Percentiles rank a stretch among this genome's conserved stretches.
Conservation (phyloP, 2,329 filamentous ascomycete species). For the Aspergillus arachidicola region DNA sequence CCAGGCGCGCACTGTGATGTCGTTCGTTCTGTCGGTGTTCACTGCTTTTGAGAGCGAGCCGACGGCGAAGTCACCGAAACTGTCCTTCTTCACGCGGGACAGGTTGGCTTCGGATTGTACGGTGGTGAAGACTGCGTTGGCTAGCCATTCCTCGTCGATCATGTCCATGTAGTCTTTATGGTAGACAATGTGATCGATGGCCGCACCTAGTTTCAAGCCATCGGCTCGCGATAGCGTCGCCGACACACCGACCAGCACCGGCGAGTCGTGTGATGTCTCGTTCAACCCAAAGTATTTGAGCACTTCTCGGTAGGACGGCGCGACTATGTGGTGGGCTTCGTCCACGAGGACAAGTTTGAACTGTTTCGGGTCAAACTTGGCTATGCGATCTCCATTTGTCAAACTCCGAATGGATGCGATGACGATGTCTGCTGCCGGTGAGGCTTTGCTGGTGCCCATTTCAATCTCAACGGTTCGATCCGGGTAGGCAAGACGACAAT, state of each 20-base stretch:
- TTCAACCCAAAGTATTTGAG: conserved; percentile 78
- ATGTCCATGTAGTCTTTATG: conserved; percentile 82
- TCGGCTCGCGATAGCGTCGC: conserved; percentile 81
- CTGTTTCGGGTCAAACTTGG: conserved; percentile 74
- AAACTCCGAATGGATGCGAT: conserved; percentile 89
- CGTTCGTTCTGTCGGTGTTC: conserved; percentile 79
- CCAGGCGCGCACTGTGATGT: conserved; percentile 85
- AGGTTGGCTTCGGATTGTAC: conserved; percentile 82
- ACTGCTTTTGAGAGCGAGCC: conserved; percentile 78
- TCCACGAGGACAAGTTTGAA: conserved; percentile 95
- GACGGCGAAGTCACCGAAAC: conserved; percentile 76
- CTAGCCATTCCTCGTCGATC: conserved; percentile 89
- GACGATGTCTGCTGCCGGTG: conserved; percentile 85
- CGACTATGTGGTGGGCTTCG: conserved; percentile 95
- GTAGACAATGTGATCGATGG: conserved; percentile 94
- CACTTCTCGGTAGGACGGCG: conserved; percentile 73
- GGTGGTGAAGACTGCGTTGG: conserved; percentile 91
- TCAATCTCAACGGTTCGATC: conserved; percentile 82
- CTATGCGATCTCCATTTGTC: conserved; percentile 72
- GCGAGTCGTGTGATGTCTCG: conserved; percentile 52
- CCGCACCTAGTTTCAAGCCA: conserved; percentile 76
- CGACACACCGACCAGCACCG: conserved; percentile 84
- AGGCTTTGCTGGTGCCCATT: conserved; percentile 78
- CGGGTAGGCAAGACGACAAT: conserved; percentile 81
- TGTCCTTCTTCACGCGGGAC: conserved; percentile 65